Evolutionary conservation across 805 yeast species (phyloP).

Genomic region (Nakazawaea ernobii): DNA sequence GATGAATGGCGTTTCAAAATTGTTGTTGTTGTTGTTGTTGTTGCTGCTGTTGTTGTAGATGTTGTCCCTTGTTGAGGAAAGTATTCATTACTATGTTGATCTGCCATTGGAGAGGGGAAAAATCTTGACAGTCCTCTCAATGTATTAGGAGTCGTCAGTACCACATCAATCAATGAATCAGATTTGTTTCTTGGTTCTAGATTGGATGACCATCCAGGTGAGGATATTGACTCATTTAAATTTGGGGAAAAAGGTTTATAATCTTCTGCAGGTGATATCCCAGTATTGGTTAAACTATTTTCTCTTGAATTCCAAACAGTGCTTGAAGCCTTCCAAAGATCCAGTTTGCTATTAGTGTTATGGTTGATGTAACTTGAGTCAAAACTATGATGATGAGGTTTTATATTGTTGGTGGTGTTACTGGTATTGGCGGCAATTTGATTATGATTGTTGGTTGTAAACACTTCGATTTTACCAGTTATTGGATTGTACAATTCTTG

Average conservation of each 20-base stretch:
- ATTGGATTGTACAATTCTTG: conserved; percentile 12
- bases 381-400: conserved; percentile 8
- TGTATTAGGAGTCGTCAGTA: conserved; percentile 16
- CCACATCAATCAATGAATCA: neutral
- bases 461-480: conserved; percentile 11
- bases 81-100: conserved; percentile 15
- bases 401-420: neutral
- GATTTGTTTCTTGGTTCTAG: conserved; percentile 1
- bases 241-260: conserved; percentile 1
- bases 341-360: neutral
- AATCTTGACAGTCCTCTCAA: conserved; percentile 25
- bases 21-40: neutral
- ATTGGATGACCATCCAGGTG: conserved; percentile 5
- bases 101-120: conserved; percentile 27
- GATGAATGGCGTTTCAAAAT: conserved; percentile 1
- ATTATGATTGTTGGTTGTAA: neutral
- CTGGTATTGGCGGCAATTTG: neutral
- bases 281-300: neutral
- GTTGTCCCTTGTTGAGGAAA: neutral
- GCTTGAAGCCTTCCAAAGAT: conserved; percentile 2
- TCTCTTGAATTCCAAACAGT: conserved; percentile 10
- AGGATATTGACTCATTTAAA: neutral
- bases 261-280: neutral
- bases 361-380: conserved; percentile 9
- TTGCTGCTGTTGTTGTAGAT: neutral